phyloP scores from a whole-genome alignment of 2,329 filamentous ascomycete genomes.

The Colletotrichum sp. region DNA sequence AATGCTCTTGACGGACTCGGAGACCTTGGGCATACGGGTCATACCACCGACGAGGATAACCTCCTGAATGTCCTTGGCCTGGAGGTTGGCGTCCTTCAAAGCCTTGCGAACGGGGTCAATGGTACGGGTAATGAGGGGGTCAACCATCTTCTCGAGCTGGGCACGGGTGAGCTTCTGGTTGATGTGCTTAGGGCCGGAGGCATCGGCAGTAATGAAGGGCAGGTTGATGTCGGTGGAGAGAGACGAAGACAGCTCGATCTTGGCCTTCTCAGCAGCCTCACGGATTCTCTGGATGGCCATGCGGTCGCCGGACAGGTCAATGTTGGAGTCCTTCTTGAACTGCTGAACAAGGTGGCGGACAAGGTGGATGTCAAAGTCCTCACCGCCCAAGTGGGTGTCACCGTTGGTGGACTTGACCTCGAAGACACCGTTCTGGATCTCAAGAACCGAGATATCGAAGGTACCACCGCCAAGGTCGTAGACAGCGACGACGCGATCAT shows the following conservation, averaged over 20 bases:
- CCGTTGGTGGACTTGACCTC: slow-evolving; percentile 99
- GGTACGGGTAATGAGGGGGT: slow-evolving; percentile 85
- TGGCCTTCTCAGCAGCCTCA: slow-evolving; percentile 98
- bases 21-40: slow-evolving; percentile 99
- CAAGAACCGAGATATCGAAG: slow-evolving; percentile 97
- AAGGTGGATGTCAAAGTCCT: slow-evolving; percentile 95
- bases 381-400: slow-evolving; percentile 97
- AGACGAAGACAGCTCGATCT: slow-evolving; percentile 97
- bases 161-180: slow-evolving; percentile 92
- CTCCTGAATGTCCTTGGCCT: slow-evolving; percentile 94
- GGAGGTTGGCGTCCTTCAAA: slow-evolving; percentile 90
- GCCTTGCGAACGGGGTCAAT: slow-evolving; percentile 95
- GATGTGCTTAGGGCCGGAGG: slow-evolving; percentile 97
- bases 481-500: slow-evolving; percentile 88
- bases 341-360: slow-evolving; percentile 92
- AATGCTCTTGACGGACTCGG: slow-evolving; percentile 93
- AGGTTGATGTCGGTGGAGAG: slow-evolving; percentile 98
- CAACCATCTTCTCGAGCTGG: slow-evolving; percentile 92
- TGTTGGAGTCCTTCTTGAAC: slow-evolving; percentile 95
- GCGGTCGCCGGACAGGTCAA: slow-evolving; percentile 89
- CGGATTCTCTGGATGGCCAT: slow-evolving; percentile 99
- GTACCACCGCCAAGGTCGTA: slow-evolving; percentile 99
- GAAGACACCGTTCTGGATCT: slow-evolving; percentile 97
- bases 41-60: slow-evolving; percentile 98
- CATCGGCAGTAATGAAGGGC: slow-evolving; percentile 96